Base-by-base conservation (phyloP, 2,329 filamentous ascomycete species). In the Colletotrichum simmondsii region DNA sequence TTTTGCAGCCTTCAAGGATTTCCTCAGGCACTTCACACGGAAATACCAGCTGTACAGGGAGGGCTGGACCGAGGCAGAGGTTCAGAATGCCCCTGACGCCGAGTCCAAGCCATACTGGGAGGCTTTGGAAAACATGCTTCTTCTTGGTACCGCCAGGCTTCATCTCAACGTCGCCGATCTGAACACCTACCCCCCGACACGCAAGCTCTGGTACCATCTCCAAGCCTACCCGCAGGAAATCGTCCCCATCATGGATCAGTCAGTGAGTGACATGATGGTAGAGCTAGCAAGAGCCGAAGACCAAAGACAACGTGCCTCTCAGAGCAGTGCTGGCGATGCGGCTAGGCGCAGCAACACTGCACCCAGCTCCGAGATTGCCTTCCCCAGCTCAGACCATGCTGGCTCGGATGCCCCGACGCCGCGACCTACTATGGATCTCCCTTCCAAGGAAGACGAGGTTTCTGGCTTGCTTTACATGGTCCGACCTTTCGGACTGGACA, bases 191-290 rank as follows among this genome's bases (percentile, higher is more conserved):
- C 97, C 97, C 3, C 92, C 95, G 1, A 98, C 97, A 0, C 88
- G 93, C 77, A 98, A 98, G 84, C 87, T 99, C 68, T 98, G 95
- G 94, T 94, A 98, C 81, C 97, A 99, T 82, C 87, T 97, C 71
- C 94, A 97, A 81, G 92, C 94, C 16, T 99, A 98, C 79, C 97
- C 97, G 0, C 95, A 97, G 79, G 97, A 99, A 87, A 95, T 99
- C 65, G 93, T 99, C 57, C 95, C 96, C 3, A 88, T 98, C 59
- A 98, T 99, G 93, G 97, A 99, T 88, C 94, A 97, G 82, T 92
- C 92, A 6, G 91, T 98, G 63, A 97, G 98, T 80, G 96, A 99
- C 83, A 88, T 95, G 66, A 97, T 98, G 92, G 90, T 97, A 28
- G 95, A 98, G 79, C 85, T 98, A 62, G 95, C 96, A 0, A 91